Evolutionary conservation across 441 rosid species (phyloP).

Genomic region (Populus trichocarpa): DNA sequence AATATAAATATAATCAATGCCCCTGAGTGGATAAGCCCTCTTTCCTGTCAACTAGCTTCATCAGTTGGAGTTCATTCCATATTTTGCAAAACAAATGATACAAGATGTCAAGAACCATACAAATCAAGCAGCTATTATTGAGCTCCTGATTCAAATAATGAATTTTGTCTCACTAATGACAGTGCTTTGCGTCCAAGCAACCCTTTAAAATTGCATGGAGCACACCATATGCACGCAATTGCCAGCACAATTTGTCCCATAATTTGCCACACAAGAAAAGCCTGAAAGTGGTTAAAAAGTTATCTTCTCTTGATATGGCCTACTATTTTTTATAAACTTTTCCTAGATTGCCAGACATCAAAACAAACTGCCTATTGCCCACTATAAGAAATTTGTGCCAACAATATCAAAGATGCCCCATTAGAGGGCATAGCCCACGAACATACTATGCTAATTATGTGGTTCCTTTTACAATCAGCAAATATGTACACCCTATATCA

Average conservation of each 20-base stretch:
- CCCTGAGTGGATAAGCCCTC: neutral
- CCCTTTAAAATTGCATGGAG: neutral
- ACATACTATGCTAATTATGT: neutral
- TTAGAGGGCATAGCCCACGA: neutral
- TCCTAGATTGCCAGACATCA: neutral
- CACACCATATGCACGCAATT: neutral
- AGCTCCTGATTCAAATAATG: neutral
- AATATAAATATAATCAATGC: too few relatives aligned
- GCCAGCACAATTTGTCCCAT: neutral
- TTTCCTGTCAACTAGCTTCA: neutral
- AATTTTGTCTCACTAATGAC: neutral
- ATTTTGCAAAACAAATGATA: neutral
- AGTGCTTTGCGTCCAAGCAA: neutral
- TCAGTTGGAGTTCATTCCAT: neutral
- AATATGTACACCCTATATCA: neutral
- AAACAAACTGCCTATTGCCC: neutral
- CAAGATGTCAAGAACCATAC: neutral
- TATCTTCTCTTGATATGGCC: neutral
- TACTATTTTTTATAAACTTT: neutral
- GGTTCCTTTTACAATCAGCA: neutral
- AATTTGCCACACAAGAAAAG: neutral
- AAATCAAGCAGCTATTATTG: neutral
- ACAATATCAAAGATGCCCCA: neutral
- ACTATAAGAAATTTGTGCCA: too few relatives aligned
- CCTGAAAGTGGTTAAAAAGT: neutral